These are phyloP conservation scores for Solanum stenotomum DNA, from an alignment of 257 asterid genomes.

Conservation along the genomic window DNA sequence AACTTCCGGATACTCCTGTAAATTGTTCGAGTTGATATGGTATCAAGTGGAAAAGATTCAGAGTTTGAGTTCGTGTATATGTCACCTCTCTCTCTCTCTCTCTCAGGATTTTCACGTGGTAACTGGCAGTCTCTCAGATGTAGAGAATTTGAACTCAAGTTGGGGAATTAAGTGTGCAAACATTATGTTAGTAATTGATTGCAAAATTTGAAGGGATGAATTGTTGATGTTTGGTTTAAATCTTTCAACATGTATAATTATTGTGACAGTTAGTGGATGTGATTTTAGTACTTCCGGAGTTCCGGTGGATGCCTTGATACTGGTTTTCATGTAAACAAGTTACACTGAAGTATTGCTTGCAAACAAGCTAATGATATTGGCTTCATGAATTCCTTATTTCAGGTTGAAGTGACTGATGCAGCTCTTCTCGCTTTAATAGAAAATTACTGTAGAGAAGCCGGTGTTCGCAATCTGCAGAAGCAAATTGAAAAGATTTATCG, in stretches of 20 bases:
- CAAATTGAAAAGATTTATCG: conserved; percentile 97
- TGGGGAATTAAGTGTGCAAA: neutral
- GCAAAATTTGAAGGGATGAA: neutral
- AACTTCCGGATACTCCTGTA: neutral
- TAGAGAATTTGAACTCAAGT: neutral
- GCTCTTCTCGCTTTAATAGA: conserved; percentile 90
- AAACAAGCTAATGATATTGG: neutral
- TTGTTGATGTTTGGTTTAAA: neutral
- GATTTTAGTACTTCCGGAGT: neutral
- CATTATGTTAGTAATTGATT: neutral
- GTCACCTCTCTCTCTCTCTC: neutral
- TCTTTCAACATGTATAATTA: neutral
- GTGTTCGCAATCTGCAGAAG: conserved; percentile 98
- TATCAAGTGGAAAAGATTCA: neutral
- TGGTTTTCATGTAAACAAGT: neutral
- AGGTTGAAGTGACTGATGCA: conserved; percentile 90
- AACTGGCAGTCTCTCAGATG: neutral
- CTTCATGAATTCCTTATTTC: conserved; percentile 12
- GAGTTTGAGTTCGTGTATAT: neutral
- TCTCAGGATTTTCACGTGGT: neutral
- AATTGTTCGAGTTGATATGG: neutral
- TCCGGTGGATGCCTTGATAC: neutral
- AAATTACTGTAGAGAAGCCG: conserved; percentile 97
- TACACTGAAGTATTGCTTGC: neutral
- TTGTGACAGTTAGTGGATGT: neutral